Conservation (phyloP, 2,329 filamentous ascomycete genomes). For the Fusarium brevicatenulatum region DNA sequence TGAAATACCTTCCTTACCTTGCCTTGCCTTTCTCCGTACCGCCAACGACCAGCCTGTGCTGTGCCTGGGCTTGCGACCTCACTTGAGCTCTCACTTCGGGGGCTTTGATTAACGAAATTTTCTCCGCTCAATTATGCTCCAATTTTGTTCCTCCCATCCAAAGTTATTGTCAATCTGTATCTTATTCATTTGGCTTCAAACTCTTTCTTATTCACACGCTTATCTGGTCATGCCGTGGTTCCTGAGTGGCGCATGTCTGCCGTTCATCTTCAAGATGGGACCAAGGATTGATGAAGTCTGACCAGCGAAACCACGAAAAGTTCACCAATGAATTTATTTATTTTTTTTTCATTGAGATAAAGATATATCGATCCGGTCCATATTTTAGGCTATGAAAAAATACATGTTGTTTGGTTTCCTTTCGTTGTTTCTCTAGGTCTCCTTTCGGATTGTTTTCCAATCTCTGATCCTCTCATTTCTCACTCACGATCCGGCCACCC, state of each 20-base stretch:
- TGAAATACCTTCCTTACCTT: conserved; percentile 46
- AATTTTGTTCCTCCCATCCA: conserved; percentile 7
- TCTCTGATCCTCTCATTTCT: conserved; percentile 29
- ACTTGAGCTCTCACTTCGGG: conserved; percentile 26
- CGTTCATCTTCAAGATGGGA: conserved; percentile 20
- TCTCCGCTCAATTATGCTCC: conserved; percentile 26
- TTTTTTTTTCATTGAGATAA: not conserved
- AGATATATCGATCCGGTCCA: not conserved
- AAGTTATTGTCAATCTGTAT: not conserved
- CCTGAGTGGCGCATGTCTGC: conserved; percentile 8
- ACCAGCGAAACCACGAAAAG: not conserved
- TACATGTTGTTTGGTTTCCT: not conserved
- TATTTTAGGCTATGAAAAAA: not conserved
- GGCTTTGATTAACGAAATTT: conserved; percentile 30
- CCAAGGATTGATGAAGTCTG: conserved; percentile 26
- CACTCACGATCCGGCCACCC: conserved; percentile 36
- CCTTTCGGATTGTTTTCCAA: conserved; percentile 5
- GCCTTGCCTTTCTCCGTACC: conserved; percentile 38
- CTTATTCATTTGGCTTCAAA: not conserved
- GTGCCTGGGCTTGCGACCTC: conserved; percentile 35
- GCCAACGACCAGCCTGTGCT: conserved; percentile 34
- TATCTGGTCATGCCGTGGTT: conserved; percentile 5
- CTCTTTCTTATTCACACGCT: not conserved
- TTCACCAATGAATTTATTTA: not conserved
- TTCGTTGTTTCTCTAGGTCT: not conserved